Percentiles rank a stretch among this genome's conserved stretches.
Evolutionary conservation across 768 basidiomycete species (phyloP).

Genomic region (Phylloporus rhodoxanthus): DNA sequence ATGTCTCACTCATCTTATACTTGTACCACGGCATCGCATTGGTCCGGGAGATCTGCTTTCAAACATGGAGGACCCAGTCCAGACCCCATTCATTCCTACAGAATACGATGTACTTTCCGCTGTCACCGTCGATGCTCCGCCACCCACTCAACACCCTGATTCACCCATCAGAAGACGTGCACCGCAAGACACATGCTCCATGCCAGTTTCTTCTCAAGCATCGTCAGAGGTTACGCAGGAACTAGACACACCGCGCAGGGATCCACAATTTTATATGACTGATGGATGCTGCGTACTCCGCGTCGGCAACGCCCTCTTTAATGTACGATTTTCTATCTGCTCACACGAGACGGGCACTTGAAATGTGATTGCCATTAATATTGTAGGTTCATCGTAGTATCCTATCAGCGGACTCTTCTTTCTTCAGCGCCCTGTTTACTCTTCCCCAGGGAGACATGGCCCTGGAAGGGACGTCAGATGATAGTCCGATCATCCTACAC

Average conservation of each 20-base stretch:
- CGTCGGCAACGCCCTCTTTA: constrained; percentile 62
- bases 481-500: constrained; percentile 54
- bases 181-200: constrained; percentile 7
- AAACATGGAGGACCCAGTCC: constrained; percentile 13
- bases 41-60: background rate
- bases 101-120: constrained; percentile 13
- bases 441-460: constrained; percentile 51
- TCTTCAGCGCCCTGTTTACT: constrained; percentile 61
- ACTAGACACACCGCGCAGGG: constrained; percentile 25
- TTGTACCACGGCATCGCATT: background rate
- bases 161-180: constrained; percentile 8
- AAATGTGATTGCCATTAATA: constrained; percentile 1
- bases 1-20: background rate
- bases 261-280: constrained; percentile 55
- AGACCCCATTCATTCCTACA: constrained; percentile 18
- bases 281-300: constrained; percentile 66
- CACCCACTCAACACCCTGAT: constrained; percentile 6
- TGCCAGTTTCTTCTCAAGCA: constrained; percentile 1
- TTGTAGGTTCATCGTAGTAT: constrained; percentile 53
- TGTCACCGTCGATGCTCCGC: background rate
- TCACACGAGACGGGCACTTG: background rate
- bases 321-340: constrained; percentile 39
- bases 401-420: constrained; percentile 57
- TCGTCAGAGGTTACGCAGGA: constrained; percentile 6
- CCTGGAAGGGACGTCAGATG: constrained; percentile 58